Evolutionary conservation across 1,139 yeast species (phyloP), one percentile per base, ranked within the genome.

Genomic region (Blastobotrys ciferrii): DNA sequence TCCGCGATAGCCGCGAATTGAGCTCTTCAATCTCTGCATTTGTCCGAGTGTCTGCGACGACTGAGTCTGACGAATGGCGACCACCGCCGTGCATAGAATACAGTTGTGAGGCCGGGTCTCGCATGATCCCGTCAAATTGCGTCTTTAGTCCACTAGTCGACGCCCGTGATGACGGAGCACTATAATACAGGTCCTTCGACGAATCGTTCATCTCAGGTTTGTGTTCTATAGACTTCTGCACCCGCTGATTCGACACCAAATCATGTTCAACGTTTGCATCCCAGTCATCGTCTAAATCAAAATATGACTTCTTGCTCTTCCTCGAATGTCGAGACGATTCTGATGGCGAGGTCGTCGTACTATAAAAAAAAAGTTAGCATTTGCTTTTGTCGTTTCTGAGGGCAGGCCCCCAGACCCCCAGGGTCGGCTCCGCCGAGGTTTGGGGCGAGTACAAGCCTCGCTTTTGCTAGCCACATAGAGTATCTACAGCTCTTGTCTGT

Each of bases 251-350:
- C 55, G 66, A 70, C 61, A 70, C 67, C 43, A 62, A 60, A 50
- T 68, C 70, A 55, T 74, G 84, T 54, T 84, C 88, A 41, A 88
- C 74, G 35, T 82, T 85, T 3, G 95, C 94, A 63, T 88, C 91
- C 97, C 96, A 89, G 65, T 88, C 96, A 59, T 86, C 95, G 63
- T 88, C 96, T 44, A 82, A 66, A 61, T 87, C 95, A 41, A 69
- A 60, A 48, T 68, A 67, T 15, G 69, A 48, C 35, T 42, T 45
- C 17, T 46, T 48, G 4, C 43, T 38, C 9, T 23, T 30, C 14
- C 40, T 31, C 7, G 47, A 19, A 7, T 38, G 17, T 14, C 17
- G 13, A 13, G 38, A 13, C 4, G 17, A 33, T 14, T 33, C 38
- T 7, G 38, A 33, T 14, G 38, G 38, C 3, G 38, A 33, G 11